Percentiles rank a stretch among this genome's conserved stretches.
phyloP scores from a whole-genome alignment of 2,329 filamentous ascomycete species.

The Stenocarpella maydis region DNA sequence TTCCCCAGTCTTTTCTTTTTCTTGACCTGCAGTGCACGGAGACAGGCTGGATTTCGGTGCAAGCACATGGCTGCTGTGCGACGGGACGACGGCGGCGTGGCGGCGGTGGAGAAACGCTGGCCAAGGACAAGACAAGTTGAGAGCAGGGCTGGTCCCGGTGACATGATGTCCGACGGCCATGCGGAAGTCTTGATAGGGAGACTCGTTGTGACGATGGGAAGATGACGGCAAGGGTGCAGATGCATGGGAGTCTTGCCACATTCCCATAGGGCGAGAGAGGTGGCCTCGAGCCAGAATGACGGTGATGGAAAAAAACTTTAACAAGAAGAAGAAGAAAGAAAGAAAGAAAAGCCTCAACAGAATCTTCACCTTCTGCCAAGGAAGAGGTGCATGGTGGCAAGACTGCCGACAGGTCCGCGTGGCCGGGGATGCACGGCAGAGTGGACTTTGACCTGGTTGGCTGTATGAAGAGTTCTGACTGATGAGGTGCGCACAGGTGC shows the following conservation, averaged over 20 bases:
- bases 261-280: neutral
- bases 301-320: neutral
- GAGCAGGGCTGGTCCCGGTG: neutral
- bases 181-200: neutral
- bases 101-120: neutral
- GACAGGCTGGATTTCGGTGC: neutral
- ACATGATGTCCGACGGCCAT: neutral
- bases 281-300: neutral
- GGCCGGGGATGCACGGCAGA: neutral
- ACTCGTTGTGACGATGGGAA: neutral
- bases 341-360: constrained; percentile 8
- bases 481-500: constrained; percentile 21
- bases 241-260: neutral
- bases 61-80: neutral
- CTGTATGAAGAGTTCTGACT: neutral
- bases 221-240: neutral
- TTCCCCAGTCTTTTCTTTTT: neutral
- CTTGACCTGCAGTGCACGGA: neutral
- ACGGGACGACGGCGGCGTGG: neutral
- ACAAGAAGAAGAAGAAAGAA: neutral
- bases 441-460: neutral
- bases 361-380: constrained; percentile 10
- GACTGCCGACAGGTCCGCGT: constrained; percentile 22
- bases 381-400: constrained; percentile 13
- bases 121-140: neutral